Base-by-base conservation (phyloP, 106 monocot species). In the Dendrobium huoshanense region DNA sequence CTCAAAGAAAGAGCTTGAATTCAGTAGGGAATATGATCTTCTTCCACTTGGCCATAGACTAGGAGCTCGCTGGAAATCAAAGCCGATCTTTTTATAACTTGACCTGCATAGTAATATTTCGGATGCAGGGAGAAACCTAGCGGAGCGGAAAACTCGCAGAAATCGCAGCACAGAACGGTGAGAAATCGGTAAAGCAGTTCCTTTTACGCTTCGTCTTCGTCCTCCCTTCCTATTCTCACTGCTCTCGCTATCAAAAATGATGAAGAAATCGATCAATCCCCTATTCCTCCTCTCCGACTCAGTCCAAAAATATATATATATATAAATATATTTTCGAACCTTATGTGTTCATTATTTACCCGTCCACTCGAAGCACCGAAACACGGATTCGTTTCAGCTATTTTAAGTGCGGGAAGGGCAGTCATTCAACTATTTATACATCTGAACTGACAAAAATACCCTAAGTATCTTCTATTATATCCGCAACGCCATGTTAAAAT, bases 311-410 rank as follows among this genome's bases (percentile, higher is more conserved):
- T n/a, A n/a, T n/a, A n/a, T n/a, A 65, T 7, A 1, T 7, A 65
- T 9, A 65, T 24, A 65, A 27, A 2, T 65, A 17, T 44, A 59
- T 10, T 65, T 24, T 24, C 24, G 7, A 65, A 25, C n/a, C 15
- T 13, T 51, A 51, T 51, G 51, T 3, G 37, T 37, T 51, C 51
- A 51, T 51, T 51, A 11, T 51, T 31, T 41, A 40, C 77, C 40
- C 75, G 78, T 85, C 83, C 56, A 74, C 78, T 75, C 80, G 49
- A 90, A 85, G 85, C 84, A 84, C 81, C 77, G 56, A 83, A 83
- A 80, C 48, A 74, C 41, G 80, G 55, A 77, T 77, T 78, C 73
- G 67, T 70, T 85, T 70, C 73, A 54, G 29, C 54, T 43, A 61
- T 79, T 86, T 67, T 59, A 83, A 44, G 45, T 64, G 75, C 20